Conservation (phyloP, 495 filamentous ascomycete genomes). For the Hypoxylon subgilvum region DNA sequence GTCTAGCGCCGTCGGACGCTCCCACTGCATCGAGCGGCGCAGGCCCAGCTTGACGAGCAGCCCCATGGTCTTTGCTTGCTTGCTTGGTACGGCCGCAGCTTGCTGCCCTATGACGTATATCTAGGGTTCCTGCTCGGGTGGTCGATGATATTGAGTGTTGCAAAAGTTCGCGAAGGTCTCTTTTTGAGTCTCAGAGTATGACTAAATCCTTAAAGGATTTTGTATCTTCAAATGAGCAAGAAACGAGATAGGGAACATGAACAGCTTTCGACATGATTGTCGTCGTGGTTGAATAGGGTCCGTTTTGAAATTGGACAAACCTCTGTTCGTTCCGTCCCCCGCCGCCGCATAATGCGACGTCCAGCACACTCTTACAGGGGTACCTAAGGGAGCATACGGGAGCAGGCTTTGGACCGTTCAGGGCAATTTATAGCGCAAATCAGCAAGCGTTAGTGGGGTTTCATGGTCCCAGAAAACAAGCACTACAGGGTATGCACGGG, state of each 20-base stretch:
- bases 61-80: constrained; percentile 34
- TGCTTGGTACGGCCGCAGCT: not conserved
- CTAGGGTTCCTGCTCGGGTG: not conserved
- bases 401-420: not conserved
- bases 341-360: constrained; percentile 31
- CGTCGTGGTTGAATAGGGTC: not conserved
- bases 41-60: constrained; percentile 46
- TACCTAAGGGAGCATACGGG: constrained; percentile 5
- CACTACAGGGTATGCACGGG: constrained; percentile 14
- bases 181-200: not conserved
- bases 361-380: constrained; percentile 3
- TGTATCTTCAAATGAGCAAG: no score
- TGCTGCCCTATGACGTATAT: constrained; percentile 22
- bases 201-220: not conserved
- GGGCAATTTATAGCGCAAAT: constrained; percentile 21
- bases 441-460: constrained; percentile 17
- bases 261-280: constrained; percentile 12
- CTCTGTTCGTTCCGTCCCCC: constrained; percentile 3
- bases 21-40: constrained; percentile 51
- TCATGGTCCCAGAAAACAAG: constrained; percentile 6
- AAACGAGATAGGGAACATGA: not conserved
- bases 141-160: not conserved
- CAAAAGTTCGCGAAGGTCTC: not conserved
- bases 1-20: constrained; percentile 58
- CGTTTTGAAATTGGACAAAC: constrained; percentile 19